Percentiles rank a stretch among this genome's conserved stretches.
Conservation (phyloP, 805 yeast species). For the Debaryomyces prosopidis region DNA sequence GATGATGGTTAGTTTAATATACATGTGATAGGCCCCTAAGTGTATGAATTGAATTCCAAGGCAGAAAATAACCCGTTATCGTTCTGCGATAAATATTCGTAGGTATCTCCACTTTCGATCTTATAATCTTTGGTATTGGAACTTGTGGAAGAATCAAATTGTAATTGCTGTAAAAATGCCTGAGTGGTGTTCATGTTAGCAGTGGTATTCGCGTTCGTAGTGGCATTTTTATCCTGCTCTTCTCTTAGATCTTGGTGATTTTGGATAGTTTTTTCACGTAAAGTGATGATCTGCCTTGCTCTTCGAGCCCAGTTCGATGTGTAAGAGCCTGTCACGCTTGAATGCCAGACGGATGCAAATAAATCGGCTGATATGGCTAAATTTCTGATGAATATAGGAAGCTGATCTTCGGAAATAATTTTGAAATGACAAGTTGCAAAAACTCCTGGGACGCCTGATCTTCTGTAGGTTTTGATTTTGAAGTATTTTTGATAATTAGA, state of each 20-base stretch:
- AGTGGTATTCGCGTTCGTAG: constrained; percentile 3
- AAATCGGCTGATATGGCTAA: constrained; percentile 64
- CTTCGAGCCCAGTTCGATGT: constrained; percentile 70
- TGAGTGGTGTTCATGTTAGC: constrained; percentile 25
- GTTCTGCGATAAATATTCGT: constrained; percentile 19
- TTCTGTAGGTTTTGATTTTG: constrained; percentile 63
- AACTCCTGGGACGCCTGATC: constrained; percentile 72
- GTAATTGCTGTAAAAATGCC: constrained; percentile 34
- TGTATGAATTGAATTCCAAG: constrained; percentile 34
- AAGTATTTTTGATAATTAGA: constrained; percentile 33
- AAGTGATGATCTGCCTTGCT: constrained; percentile 48
- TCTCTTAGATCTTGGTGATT: constrained; percentile 28
- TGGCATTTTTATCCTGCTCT: constrained; percentile 16
- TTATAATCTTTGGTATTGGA: background rate
- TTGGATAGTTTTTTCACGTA: constrained; percentile 28
- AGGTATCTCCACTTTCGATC: constrained; percentile 10
- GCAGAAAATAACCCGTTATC: constrained; percentile 22
- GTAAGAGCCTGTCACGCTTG: constrained; percentile 40
- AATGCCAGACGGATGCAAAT: constrained; percentile 75
- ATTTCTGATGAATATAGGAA: constrained; percentile 67
- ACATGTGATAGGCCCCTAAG: constrained; percentile 10
- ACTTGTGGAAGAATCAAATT: constrained; percentile 5
- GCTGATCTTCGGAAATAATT: constrained; percentile 56
- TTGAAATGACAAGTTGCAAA: constrained; percentile 78
- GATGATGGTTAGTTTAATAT: too few species aligned